Evolutionary conservation across 1,284 basidiomycete species (phyloP).

Genomic region (Pterulicium gracile): DNA sequence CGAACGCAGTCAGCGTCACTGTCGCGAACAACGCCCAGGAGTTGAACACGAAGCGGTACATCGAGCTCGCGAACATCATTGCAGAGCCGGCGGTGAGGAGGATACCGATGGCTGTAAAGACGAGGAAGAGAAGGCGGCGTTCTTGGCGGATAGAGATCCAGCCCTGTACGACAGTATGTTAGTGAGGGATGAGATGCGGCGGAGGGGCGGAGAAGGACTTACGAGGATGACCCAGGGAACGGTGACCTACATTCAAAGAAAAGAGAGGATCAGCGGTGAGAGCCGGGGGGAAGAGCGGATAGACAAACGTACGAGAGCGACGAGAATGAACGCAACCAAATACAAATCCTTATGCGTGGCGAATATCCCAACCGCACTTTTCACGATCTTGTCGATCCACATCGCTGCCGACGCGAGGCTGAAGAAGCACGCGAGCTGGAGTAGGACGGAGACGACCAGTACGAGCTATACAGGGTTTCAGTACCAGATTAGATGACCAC

Average conservation of each 20-base stretch:
- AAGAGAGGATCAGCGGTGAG: too few species aligned
- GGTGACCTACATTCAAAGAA: slow-evolving; percentile 22
- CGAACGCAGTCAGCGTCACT: slow-evolving; percentile 28
- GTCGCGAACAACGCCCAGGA: slow-evolving; percentile 41
- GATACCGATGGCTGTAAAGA: slow-evolving; percentile 32
- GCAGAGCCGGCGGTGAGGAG: slow-evolving; percentile 29
- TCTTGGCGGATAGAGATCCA: slow-evolving; percentile 39
- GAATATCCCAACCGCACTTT: slow-evolving; percentile 20
- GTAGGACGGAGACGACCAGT: slow-evolving; percentile 34
- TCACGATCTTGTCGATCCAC: slow-evolving; percentile 41
- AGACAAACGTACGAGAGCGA: slow-evolving; percentile 26
- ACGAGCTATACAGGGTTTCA: slow-evolving; percentile 25
- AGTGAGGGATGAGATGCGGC: too few species aligned
- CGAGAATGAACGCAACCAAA: slow-evolving; percentile 28
- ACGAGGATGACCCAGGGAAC: slow-evolving; percentile 38
- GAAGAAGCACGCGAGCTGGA: slow-evolving; percentile 45
- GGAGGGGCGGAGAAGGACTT: too few species aligned
- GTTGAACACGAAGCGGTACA: slow-evolving; percentile 36
- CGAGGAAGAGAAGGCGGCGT: slow-evolving; percentile 25
- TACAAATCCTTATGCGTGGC: slow-evolving; percentile 26
- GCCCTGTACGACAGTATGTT: too few species aligned
- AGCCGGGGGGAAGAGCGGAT: neutral
- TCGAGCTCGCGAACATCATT: slow-evolving; percentile 31
- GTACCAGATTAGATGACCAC: slow-evolving; percentile 1
- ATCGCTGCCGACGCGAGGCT: slow-evolving; percentile 33